Evolutionary conservation across 2,329 filamentous ascomycete genomes (phyloP).

Genomic region (Penicillium sp.): DNA sequence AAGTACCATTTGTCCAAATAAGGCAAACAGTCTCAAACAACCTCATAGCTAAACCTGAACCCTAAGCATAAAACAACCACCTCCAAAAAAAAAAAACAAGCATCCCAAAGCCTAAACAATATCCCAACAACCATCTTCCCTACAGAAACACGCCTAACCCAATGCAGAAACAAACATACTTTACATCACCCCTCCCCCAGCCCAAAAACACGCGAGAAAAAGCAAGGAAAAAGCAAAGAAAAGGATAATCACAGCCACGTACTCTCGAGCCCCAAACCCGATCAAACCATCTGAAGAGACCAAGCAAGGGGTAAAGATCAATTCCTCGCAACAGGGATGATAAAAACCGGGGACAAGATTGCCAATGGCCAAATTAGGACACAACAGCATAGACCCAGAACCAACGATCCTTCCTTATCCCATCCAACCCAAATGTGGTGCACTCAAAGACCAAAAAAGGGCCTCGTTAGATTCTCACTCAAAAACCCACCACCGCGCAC

Average conservation of each 20-base stretch:
- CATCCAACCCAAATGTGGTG: not conserved
- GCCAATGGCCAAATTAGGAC: not conserved
- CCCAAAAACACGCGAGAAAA: slow-evolving; percentile 2
- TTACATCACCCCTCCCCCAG: not conserved
- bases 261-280: slow-evolving; percentile 5
- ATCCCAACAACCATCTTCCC: not conserved
- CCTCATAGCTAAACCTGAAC: not conserved
- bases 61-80: not conserved
- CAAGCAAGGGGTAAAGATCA: slow-evolving; percentile 20
- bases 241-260: slow-evolving; percentile 9
- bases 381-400: not conserved
- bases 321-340: slow-evolving; percentile 10
- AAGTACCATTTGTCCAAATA: not conserved
- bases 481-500: not conserved
- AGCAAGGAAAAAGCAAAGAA: not conserved
- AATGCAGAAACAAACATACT: not conserved
- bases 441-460: too few relatives aligned
- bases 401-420: not conserved
- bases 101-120: not conserved
- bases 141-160: not conserved
- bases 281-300: not conserved
- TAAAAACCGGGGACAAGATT: too few relatives aligned
- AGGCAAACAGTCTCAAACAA: not conserved
- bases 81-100: not conserved
- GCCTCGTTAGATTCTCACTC: not conserved